phyloP scores from a whole-genome alignment of 495 filamentous ascomycete species.

The Aspergillus coremiiformis region DNA sequence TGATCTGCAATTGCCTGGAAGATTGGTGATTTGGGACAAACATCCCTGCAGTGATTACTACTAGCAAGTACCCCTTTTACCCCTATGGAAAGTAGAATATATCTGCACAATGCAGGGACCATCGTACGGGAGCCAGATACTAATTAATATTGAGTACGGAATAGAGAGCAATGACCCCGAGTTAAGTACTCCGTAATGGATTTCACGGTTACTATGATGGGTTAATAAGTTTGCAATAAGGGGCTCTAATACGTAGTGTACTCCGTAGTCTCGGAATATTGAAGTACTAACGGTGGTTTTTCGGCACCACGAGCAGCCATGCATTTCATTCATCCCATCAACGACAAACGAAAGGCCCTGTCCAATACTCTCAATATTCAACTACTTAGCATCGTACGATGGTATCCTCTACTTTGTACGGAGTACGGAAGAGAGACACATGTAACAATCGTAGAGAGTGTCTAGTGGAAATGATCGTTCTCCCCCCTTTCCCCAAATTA shows the following conservation, averaged over 20 bases:
- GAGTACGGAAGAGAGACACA: slow-evolving; percentile 1
- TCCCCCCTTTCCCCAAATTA: neutral
- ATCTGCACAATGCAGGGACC: neutral
- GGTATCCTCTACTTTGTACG: neutral
- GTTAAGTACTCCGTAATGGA: neutral
- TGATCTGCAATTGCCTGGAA: slow-evolving; percentile 7
- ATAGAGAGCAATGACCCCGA: neutral
- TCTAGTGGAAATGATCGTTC: slow-evolving; percentile 1
- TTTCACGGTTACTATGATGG: neutral
- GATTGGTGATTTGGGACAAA: slow-evolving; percentile 9
- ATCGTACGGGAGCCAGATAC: too few relatives aligned
- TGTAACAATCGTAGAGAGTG: neutral
- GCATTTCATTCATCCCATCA: neutral
- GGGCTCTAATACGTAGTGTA: neutral
- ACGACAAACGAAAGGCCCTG: neutral
- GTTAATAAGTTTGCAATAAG: neutral
- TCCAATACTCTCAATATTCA: neutral
- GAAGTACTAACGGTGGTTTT: neutral
- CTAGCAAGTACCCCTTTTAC: slow-evolving; percentile 11
- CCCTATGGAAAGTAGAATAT: slow-evolving; percentile 5
- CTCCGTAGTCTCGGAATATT: too few relatives aligned
- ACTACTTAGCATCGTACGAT: neutral
- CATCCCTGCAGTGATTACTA: too few relatives aligned
- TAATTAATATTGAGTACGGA: too few relatives aligned
- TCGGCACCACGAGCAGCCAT: neutral